These are phyloP conservation scores for Tetrapisispora arboricola DNA, from an alignment of 805 yeast species.

Conservation along the genomic window DNA sequence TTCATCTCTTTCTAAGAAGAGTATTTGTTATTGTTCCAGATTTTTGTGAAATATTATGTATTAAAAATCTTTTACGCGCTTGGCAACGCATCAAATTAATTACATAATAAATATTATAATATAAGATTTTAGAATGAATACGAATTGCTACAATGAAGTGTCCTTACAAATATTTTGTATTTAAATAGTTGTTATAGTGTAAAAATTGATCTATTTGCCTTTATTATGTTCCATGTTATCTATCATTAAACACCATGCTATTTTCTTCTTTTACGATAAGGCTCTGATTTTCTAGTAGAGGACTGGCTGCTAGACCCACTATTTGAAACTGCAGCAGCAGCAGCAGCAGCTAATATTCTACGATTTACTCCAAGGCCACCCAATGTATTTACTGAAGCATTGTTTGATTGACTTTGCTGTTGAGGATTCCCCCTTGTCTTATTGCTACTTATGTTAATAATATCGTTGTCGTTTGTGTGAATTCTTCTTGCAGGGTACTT, in stretches of 20 bases:
- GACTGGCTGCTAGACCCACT: slow-evolving; percentile 12
- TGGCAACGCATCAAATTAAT: too few relatives aligned
- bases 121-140: too few relatives aligned
- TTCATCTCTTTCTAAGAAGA: too few relatives aligned
- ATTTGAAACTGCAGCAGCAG: slow-evolving; percentile 30
- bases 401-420: slow-evolving; percentile 14
- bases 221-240: too few relatives aligned
- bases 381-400: slow-evolving; percentile 18
- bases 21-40: too few relatives aligned
- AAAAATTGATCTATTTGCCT: too few relatives aligned
- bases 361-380: slow-evolving; percentile 29
- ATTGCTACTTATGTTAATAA: slow-evolving; percentile 29
- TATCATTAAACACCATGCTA: too few relatives aligned
- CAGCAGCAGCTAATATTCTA: slow-evolving; percentile 31
- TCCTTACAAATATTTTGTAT: too few relatives aligned
- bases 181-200: not conserved
- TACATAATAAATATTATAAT: too few relatives aligned
- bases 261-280: slow-evolving; percentile 23
- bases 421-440: slow-evolving; percentile 7
- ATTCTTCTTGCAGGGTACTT: slow-evolving; percentile 82
- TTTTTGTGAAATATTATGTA: too few relatives aligned
- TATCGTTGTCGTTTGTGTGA: slow-evolving; percentile 79
- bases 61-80: too few relatives aligned
- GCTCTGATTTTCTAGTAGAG: slow-evolving; percentile 15
- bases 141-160: too few relatives aligned